Evolutionary conservation across 345 rosid species (phyloP), one percentile per base, ranked within the genome.

Genomic region (Toxicodendron radicans): DNA sequence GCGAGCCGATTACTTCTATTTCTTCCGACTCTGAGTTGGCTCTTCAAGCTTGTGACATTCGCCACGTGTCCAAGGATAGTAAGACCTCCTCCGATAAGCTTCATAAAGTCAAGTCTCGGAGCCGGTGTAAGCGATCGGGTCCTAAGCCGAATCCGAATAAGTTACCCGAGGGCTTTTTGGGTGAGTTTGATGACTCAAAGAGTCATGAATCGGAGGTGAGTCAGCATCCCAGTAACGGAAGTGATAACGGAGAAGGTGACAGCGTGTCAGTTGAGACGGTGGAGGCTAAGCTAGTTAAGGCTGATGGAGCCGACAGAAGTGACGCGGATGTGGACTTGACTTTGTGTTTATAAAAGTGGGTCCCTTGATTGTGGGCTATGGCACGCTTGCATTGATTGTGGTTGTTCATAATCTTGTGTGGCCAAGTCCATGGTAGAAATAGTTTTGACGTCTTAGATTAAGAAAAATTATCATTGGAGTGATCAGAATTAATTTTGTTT

Each of bases 51-150:
- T 45, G 61, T 32, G 84, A 83, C 35, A 73, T 79, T 23, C 89
- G 85, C 41, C 89, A 86, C 78, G 78, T 81, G 51, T 54, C 82
- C 6, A 85, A 73, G 30, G 52, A 74, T 0, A 68, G 67, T 38
- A 7, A 38, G 38, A 23, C 13, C 72, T 24, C 62, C 2, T 11
- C 68, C 33, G 76, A 61, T 66, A 72, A 27, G 71, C 82, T 73
- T 32, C 79, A 35, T 23, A 78, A 76, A 32, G 73, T 79, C 51
- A 77, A 68, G 81, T 27, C 72, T 10, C 69, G 61, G 64, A 56
- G 70, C 66, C 71, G 45, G 41, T 81, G 81, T 76, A 81, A 79
- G 82, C 66, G 70, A 21, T 71, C 78, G 57, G 64, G 72, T 35
- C 33, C 73, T 10, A 76, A 76, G 45, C 49, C 14, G 8, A 72